Conservation (phyloP, 306 rosid genomes). For the Trichosanthes truncata region DNA sequence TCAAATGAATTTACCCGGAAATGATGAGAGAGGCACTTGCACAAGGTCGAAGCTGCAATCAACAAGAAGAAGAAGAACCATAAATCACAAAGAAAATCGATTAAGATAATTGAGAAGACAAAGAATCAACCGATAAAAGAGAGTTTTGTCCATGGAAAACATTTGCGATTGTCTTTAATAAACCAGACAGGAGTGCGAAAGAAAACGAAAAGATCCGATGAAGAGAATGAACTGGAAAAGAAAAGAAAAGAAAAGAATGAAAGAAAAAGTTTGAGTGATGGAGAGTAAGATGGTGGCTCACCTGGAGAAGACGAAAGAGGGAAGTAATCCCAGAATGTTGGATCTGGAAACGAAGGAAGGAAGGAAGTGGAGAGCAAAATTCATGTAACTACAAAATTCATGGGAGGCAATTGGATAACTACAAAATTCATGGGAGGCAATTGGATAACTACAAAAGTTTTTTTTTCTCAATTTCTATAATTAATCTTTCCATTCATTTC, state of each 20-base stretch:
- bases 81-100: constrained; percentile 28
- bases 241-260: not conserved
- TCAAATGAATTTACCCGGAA: constrained; percentile 63
- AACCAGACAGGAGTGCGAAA: not conserved
- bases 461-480: no score
- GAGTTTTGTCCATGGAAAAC: not conserved
- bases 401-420: no score
- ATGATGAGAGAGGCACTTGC: constrained; percentile 18
- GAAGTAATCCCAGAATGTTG: constrained; percentile 10
- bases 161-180: no score
- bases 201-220: not conserved
- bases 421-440: no score
- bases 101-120: not conserved
- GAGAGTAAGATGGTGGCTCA: constrained; percentile 19
- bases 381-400: no score
- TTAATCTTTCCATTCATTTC: no score
- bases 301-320: constrained; percentile 12
- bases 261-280: no score
- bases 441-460: no score
- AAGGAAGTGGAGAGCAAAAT: not conserved
- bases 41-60: constrained; percentile 43
- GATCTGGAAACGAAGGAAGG: constrained; percentile 13
- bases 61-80: constrained; percentile 10
- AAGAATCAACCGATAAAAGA: not conserved
- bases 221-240: not conserved